phyloP scores from a whole-genome alignment of 2,329 filamentous ascomycete species.

The Diplodia mutila region DNA sequence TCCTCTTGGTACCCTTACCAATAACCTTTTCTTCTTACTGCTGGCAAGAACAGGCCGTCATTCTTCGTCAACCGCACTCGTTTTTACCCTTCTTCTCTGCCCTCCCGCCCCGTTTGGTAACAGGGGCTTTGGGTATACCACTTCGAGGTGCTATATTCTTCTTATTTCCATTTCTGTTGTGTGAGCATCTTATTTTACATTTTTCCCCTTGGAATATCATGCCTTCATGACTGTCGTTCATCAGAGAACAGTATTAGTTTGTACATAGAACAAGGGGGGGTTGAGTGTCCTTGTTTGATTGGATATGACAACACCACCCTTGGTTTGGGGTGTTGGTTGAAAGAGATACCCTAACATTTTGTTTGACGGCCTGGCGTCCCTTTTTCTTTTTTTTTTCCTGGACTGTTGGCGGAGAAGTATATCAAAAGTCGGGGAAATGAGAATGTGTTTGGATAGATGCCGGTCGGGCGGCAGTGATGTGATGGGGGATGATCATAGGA shows the following conservation, averaged over 20 bases:
- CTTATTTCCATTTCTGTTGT: background rate
- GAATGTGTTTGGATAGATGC: background rate
- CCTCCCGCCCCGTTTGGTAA: background rate
- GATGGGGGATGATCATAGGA: background rate
- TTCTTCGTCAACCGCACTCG: constrained; percentile 7
- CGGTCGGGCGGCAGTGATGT: background rate
- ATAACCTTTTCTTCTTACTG: background rate
- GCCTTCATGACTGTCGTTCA: constrained; percentile 20
- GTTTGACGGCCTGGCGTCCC: constrained; percentile 17
- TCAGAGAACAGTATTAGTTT: background rate
- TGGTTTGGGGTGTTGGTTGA: background rate
- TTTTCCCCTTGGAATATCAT: background rate
- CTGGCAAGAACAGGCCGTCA: constrained; percentile 1
- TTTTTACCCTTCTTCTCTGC: background rate
- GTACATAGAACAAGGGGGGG: background rate
- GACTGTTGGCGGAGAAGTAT: background rate
- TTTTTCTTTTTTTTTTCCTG: background rate
- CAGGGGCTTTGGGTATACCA: background rate
- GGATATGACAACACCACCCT: background rate
- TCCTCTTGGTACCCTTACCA: background rate
- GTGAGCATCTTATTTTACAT: background rate
- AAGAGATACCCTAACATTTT: constrained; percentile 20
- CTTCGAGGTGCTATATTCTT: background rate
- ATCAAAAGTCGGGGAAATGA: too few species aligned
- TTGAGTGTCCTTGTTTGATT: background rate